Percentiles rank a stretch among this genome's conserved stretches.
These are phyloP conservation scores for Spergularia bocconei DNA, from an alignment of 148 eudicot species.

Conservation along the genomic window DNA sequence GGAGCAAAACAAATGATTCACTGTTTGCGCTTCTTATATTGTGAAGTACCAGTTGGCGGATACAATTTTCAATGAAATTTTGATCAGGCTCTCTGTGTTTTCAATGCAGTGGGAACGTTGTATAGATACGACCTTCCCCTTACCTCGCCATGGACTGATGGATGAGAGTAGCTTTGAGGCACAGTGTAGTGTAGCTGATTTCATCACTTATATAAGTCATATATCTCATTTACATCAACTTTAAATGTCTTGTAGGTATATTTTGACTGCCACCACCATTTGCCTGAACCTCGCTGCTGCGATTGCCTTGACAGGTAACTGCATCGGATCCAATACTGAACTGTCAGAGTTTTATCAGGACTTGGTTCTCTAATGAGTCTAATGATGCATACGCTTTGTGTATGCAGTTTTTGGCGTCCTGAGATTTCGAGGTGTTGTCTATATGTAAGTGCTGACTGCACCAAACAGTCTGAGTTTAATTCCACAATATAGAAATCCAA, in stretches of 20 bases:
- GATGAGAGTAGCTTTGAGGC: too few relatives aligned
- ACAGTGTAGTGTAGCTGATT: too few relatives aligned
- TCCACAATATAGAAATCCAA: neutral
- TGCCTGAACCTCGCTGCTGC: constrained; percentile 43
- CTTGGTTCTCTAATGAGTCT: neutral
- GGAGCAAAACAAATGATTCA: too few relatives aligned
- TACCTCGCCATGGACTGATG: too few relatives aligned
- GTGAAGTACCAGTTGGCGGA: neutral
- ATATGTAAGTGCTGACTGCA: constrained; percentile 40
- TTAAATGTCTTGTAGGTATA: constrained; percentile 41
- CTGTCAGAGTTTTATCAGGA: neutral
- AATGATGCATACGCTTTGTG: neutral
- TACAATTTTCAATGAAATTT: too few relatives aligned
- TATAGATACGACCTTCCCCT: too few relatives aligned
- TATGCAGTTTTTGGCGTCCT: constrained; percentile 55
- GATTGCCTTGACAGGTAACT: constrained; percentile 55
- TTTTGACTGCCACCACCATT: constrained; percentile 38
- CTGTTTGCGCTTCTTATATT: too few relatives aligned
- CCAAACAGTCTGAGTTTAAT: neutral
- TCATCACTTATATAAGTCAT: neutral
- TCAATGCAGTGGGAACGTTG: too few relatives aligned
- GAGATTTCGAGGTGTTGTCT: constrained; percentile 33
- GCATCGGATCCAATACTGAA: neutral
- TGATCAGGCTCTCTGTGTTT: too few relatives aligned
- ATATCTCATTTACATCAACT: neutral